phyloP scores from a whole-genome alignment of 148 eudicot species.

The Persicaria maculosa region DNA sequence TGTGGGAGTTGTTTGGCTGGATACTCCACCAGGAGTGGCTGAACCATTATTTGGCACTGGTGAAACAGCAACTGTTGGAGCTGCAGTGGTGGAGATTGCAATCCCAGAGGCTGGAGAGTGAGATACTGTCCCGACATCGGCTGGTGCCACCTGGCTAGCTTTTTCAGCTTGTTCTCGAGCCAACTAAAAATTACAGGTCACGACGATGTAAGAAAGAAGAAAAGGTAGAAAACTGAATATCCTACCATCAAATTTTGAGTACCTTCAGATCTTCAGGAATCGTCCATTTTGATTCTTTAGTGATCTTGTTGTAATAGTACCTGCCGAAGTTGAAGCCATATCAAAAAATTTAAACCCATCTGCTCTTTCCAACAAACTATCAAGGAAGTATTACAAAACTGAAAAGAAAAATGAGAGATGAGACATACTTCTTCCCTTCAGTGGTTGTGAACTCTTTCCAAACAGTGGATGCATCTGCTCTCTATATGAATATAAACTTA shows the following conservation, averaged over 20 bases:
- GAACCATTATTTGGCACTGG: constrained; percentile 32
- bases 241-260: constrained; percentile 1
- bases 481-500: constrained; percentile 38
- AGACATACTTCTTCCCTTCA: constrained; percentile 78
- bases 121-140: constrained; percentile 26
- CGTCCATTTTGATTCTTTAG: constrained; percentile 93
- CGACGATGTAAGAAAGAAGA: not conserved
- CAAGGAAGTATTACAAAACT: not conserved
- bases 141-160: constrained; percentile 32
- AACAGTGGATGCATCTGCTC: constrained; percentile 96
- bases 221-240: not conserved
- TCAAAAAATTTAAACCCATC: not conserved
- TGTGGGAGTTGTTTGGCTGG: constrained; percentile 44
- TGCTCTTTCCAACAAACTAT: not conserved
- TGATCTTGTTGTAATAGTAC: constrained; percentile 85
- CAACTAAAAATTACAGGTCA: constrained; percentile 33
- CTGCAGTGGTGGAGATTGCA: constrained; percentile 36
- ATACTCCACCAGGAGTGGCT: constrained; percentile 29
- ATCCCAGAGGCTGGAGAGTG: constrained; percentile 26
- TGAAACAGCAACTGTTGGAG: constrained; percentile 28
- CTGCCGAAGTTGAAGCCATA: constrained; percentile 28
- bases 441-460: constrained; percentile 96
- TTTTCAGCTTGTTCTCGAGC: constrained; percentile 89
- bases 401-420: constrained; percentile 1
- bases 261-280: constrained; percentile 98